These are phyloP conservation scores for Diutina catenulata DNA, from an alignment of 1,139 yeast species.

Conservation along the genomic window DNA sequence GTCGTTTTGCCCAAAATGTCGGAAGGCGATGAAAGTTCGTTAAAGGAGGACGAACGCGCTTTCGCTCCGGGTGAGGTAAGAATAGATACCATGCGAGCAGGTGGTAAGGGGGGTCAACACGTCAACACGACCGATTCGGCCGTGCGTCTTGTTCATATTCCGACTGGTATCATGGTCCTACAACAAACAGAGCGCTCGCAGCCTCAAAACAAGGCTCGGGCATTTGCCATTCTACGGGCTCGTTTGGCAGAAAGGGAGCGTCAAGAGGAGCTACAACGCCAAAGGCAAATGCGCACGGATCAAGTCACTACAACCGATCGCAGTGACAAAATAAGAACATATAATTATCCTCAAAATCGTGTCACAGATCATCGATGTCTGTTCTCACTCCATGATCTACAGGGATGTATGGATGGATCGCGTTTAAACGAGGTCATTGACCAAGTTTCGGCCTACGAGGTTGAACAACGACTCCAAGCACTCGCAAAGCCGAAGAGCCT, in stretches of 20 bases:
- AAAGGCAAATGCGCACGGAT: conserved; percentile 56
- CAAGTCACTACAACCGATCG: conserved; percentile 87
- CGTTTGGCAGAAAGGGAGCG: conserved; percentile 76
- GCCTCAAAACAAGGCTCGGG: conserved; percentile 91
- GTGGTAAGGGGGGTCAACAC: conserved; percentile 98
- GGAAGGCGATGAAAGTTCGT: conserved; percentile 44
- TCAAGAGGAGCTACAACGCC: conserved; percentile 50
- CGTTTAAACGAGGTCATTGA: conserved; percentile 25
- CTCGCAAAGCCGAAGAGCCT: conserved; percentile 13
- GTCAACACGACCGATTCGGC: conserved; percentile 98
- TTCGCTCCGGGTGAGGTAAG: conserved; percentile 84
- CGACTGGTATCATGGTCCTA: conserved; percentile 78
- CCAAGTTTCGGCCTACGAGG: conserved; percentile 14
- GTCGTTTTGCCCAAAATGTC: conserved; percentile 79
- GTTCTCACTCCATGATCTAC: conserved; percentile 64
- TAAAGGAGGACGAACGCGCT: conserved; percentile 52
- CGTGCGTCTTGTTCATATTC: conserved; percentile 82
- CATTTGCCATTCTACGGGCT: conserved; percentile 71
- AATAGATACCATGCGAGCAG: conserved; percentile 90
- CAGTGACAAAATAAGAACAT: conserved; percentile 87
- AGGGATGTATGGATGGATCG: conserved; percentile 66
- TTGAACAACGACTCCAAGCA: conserved; percentile 14
- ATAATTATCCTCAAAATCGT: conserved; percentile 85
- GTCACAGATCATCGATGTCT: conserved; percentile 92
- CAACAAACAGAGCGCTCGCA: conserved; percentile 97